Conservation (phyloP, 148 eudicot species). For the Rhododendron ovatum region DNA sequence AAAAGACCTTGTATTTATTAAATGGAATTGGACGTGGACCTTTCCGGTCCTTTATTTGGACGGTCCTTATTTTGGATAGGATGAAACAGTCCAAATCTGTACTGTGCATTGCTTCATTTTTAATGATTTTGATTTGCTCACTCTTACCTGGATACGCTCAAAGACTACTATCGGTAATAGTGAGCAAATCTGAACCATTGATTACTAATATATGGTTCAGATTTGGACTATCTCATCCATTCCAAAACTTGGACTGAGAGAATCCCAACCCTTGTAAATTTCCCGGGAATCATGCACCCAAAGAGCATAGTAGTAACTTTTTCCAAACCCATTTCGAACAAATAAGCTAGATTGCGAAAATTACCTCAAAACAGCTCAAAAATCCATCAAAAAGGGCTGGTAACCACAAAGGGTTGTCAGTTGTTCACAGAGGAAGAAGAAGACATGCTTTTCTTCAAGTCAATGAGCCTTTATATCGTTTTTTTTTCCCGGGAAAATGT, state of each 20-base stretch:
- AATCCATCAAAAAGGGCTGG: not conserved
- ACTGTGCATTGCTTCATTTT: no score
- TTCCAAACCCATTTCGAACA: not conserved
- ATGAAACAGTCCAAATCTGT: no score
- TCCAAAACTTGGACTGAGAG: no score
- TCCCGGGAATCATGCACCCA: not conserved
- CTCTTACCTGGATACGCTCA: no score
- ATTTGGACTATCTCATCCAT: no score
- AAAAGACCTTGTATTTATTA: not conserved
- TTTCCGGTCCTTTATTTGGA: no score
- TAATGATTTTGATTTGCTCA: no score
- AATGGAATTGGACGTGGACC: not conserved
- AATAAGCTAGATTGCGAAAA: not conserved
- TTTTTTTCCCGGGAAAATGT: not conserved
- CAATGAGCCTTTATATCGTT: not conserved
- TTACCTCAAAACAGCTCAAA: constrained; percentile 9
- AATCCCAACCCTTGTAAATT: not conserved
- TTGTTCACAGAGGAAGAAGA: not conserved
- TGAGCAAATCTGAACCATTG: no score
- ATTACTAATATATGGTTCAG: no score
- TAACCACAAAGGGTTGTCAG: not conserved
- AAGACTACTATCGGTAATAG: no score
- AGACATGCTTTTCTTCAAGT: not conserved
- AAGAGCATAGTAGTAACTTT: not conserved
- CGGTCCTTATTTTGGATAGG: no score